Evolutionary conservation across 768 basidiomycete genomes (phyloP).

Genomic region (Amanita subjunquillea): DNA sequence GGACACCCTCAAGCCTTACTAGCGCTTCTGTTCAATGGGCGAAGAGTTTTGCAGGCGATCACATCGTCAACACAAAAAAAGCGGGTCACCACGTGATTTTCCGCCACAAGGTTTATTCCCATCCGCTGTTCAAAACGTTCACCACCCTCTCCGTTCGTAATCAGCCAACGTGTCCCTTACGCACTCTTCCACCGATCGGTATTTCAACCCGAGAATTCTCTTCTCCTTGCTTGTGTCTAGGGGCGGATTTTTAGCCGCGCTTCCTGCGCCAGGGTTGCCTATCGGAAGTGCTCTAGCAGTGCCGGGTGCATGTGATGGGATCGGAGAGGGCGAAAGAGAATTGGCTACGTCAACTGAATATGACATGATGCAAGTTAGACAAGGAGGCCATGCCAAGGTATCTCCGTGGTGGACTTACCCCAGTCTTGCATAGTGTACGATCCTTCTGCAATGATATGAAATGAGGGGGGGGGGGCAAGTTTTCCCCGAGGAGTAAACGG

Average conservation of each 20-base stretch:
- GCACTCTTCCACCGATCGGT: constrained; percentile 8
- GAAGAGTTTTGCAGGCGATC: no score
- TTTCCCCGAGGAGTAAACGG: neutral
- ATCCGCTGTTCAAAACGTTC: no score
- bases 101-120: no score
- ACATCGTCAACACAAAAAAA: no score
- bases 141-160: no score
- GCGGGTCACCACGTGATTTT: no score
- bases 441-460: constrained; percentile 8
- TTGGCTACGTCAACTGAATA: constrained; percentile 25
- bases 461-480: neutral
- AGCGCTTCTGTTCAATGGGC: no score
- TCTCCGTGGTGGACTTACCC: constrained; percentile 13
- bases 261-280: neutral
- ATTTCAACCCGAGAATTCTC: neutral
- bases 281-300: constrained; percentile 17
- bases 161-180: no score
- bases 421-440: constrained; percentile 24
- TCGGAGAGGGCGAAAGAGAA: constrained; percentile 14
- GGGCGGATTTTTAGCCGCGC: neutral
- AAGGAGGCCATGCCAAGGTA: neutral
- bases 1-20: no score
- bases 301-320: constrained; percentile 6
- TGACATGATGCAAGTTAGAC: neutral
- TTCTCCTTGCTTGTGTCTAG: neutral